Percentiles rank a stretch among this genome's conserved stretches.
phyloP scores from a whole-genome alignment of 2,329 filamentous ascomycete genomes.

The Cordyceps militaris region DNA sequence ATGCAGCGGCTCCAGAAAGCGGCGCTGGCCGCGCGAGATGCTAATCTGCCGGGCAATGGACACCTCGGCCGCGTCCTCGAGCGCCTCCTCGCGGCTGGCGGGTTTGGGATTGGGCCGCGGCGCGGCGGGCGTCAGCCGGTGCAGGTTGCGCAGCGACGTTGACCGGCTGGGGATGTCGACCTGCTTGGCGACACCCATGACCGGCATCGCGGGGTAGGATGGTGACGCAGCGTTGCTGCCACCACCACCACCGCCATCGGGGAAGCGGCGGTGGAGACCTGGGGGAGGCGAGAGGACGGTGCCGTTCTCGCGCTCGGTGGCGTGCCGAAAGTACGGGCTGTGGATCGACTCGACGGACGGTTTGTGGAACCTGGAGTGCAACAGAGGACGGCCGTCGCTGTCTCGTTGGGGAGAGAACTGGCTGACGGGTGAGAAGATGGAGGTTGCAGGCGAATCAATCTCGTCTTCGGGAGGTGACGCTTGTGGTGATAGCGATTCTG shows the following conservation, averaged over 20 bases:
- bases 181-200: not conserved
- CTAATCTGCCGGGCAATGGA: conserved; percentile 64
- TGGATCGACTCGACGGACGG: conserved; percentile 4
- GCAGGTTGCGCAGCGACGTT: conserved; percentile 1
- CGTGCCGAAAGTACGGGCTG: conserved; percentile 3
- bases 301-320: not conserved
- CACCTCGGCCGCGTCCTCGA: conserved; percentile 53
- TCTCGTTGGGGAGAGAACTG: not conserved
- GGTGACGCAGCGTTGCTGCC: not conserved
- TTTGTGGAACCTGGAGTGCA: conserved; percentile 12
- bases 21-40: conserved; percentile 54
- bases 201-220: not conserved
- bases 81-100: conserved; percentile 15
- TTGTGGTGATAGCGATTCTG: not conserved
- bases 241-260: not conserved
- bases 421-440: not conserved
- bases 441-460: not conserved
- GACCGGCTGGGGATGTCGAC: conserved; percentile 6
- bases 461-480: not conserved
- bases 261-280: not conserved
- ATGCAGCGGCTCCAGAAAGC: conserved; percentile 50
- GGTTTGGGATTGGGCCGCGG: not conserved
- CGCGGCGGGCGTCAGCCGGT: not conserved
- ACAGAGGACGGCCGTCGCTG: not conserved
- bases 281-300: conserved; percentile 2